These are phyloP conservation scores for Geranium rotundifolium DNA, from an alignment of 345 rosid genomes.

Conservation along the genomic window DNA sequence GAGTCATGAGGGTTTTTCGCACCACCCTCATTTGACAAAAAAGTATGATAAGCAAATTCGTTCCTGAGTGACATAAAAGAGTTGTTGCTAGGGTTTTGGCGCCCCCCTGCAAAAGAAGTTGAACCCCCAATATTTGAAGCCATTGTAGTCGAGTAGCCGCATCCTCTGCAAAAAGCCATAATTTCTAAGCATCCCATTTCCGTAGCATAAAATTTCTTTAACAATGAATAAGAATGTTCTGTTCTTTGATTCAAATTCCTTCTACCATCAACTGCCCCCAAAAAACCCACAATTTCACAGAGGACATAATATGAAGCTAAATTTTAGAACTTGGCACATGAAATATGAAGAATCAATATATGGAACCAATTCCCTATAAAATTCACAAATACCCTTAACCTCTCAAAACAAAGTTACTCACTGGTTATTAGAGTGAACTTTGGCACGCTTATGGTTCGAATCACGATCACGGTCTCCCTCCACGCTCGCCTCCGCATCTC, in stretches of 20 bases:
- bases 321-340: background rate
- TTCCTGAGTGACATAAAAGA: slow-evolving; percentile 25
- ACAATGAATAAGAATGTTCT: background rate
- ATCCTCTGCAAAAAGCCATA: slow-evolving; percentile 27
- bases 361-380: background rate
- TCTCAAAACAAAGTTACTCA: slow-evolving; percentile 21
- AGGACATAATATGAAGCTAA: background rate
- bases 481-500: slow-evolving; percentile 12
- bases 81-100: slow-evolving; percentile 16
- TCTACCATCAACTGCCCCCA: background rate
- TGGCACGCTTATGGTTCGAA: slow-evolving; percentile 73
- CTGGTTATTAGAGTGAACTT: slow-evolving; percentile 37
- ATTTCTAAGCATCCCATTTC: background rate
- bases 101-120: slow-evolving; percentile 23
- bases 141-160: slow-evolving; percentile 15
- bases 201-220: background rate
- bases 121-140: slow-evolving; percentile 29
- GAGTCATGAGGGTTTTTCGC: slow-evolving; percentile 28
- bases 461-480: slow-evolving; percentile 34
- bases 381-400: background rate
- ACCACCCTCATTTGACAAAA: slow-evolving; percentile 41
- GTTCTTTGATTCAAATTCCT: background rate
- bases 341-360: too few species aligned
- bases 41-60: slow-evolving; percentile 47
- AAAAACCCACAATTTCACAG: background rate